A percentile compares a stretch with the other conserved stretches of the same genome.
These are phyloP conservation scores for Euclidium syriacum DNA, from an alignment of 345 rosid species.

Conservation along the genomic window DNA sequence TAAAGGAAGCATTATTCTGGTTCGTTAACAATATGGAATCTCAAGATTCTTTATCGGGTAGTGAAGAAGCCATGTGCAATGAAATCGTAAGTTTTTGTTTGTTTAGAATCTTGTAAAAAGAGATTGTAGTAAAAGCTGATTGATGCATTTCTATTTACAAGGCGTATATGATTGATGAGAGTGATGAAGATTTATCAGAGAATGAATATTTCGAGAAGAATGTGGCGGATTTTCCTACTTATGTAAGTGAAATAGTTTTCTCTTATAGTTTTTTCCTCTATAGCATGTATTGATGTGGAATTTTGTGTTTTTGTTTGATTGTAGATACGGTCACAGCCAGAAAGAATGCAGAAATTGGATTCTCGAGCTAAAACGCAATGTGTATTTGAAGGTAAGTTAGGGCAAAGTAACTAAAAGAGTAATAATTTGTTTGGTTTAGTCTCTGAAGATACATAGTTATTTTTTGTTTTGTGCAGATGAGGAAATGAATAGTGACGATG, in stretches of 20 bases:
- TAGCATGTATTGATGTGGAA: not conserved
- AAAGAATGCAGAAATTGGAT: conserved; percentile 15
- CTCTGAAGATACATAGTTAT: conserved; percentile 18
- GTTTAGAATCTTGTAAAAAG: conserved; percentile 11
- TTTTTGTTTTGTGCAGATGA: conserved; percentile 25
- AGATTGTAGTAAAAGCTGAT: conserved; percentile 2
- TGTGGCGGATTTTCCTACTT: conserved; percentile 8
- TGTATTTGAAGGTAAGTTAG: conserved; percentile 18
- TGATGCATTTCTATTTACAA: not conserved
- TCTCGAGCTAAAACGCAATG: conserved; percentile 25
- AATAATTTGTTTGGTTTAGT: not conserved
- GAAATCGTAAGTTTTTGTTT: conserved; percentile 10
- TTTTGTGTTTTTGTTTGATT: not conserved
- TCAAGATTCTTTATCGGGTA: not conserved
- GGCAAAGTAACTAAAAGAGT: not conserved
- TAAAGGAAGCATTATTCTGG: not conserved
- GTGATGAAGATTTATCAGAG: conserved; percentile 21
- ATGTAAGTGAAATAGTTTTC: conserved; percentile 5
- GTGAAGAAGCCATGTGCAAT: not conserved
- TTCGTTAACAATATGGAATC: not conserved
- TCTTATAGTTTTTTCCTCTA: not conserved
- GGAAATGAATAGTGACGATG: conserved; percentile 27
- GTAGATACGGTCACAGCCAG: conserved; percentile 25
- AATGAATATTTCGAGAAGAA: conserved; percentile 5
- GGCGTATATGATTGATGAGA: conserved; percentile 6